A percentile compares a stretch with the other conserved stretches of the same genome.
phyloP scores from a whole-genome alignment of 2,329 filamentous ascomycete genomes.

The Fusarium equiseti region DNA sequence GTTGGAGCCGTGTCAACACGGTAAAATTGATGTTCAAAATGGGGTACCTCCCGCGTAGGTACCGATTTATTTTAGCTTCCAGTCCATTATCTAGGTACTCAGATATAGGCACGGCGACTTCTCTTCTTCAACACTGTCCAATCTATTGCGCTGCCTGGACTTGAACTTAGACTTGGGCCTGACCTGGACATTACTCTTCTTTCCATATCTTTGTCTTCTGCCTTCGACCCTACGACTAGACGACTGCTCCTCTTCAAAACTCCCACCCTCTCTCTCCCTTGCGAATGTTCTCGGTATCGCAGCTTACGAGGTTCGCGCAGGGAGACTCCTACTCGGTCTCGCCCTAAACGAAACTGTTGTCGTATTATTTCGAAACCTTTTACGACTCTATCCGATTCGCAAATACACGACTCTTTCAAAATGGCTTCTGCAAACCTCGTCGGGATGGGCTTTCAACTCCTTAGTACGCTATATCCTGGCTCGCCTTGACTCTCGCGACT shows the following conservation, averaged over 20 bases:
- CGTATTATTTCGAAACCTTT: conserved; percentile 5
- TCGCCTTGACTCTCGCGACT: conserved; percentile 3
- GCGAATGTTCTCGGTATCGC: conserved; percentile 43
- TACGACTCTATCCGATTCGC: not conserved
- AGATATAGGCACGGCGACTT: conserved; percentile 6
- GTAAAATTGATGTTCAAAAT: too few relatives aligned
- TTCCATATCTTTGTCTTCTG: not conserved
- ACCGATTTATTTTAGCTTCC: conserved; percentile 6
- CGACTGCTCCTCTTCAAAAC: not conserved
- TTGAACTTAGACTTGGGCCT: not conserved
- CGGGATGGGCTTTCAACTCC: conserved; percentile 50
- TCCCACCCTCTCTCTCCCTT: conserved; percentile 1
- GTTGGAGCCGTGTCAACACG: too few relatives aligned
- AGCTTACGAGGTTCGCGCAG: conserved; percentile 46
- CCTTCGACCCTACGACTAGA: conserved; percentile 1
- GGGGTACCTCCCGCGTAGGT: not conserved
- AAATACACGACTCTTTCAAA: conserved; percentile 14
- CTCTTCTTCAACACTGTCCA: conserved; percentile 9
- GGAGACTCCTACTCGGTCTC: conserved; percentile 38
- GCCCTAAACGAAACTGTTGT: conserved; percentile 28
- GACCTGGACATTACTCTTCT: not conserved
- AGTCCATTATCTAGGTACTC: not conserved
- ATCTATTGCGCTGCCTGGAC: conserved; percentile 17
- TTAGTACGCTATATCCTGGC: conserved; percentile 45
- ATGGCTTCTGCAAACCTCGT: conserved; percentile 46